These are phyloP conservation scores for Aspergillus nomiae DNA, from an alignment of 2,329 filamentous ascomycete species.

Conservation along the genomic window DNA sequence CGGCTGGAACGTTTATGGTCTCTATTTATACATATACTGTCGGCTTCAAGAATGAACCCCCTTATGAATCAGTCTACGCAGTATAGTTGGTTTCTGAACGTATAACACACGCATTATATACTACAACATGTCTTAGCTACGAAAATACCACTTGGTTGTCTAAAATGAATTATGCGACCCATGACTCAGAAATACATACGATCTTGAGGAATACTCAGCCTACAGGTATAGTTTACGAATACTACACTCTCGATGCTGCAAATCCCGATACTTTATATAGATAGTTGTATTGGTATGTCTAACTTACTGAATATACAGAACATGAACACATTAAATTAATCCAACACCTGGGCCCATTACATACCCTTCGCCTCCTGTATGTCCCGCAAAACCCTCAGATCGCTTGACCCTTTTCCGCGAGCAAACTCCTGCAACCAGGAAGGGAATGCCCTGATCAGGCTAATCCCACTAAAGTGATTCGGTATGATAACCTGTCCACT, in stretches of 20 bases:
- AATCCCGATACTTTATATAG: not conserved
- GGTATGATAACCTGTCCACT: constrained; percentile 55
- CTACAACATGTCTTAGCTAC: not conserved
- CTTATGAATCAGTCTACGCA: not conserved
- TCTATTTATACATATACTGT: not conserved
- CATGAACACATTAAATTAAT: not conserved
- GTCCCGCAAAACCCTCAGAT: constrained; percentile 15
- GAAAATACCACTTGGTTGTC: no score
- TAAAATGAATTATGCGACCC: not conserved
- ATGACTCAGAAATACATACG: no score
- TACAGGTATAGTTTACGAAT: not conserved
- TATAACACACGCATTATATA: not conserved
- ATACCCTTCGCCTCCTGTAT: not conserved
- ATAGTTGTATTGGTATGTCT: not conserved
- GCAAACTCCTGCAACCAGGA: constrained; percentile 51
- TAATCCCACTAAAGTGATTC: constrained; percentile 29
- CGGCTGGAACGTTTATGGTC: not conserved
- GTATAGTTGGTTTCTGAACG: not conserved
- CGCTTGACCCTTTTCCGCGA: constrained; percentile 29
- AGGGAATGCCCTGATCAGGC: constrained; percentile 37
- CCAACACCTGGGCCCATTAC: not conserved
- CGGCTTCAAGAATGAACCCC: not conserved
- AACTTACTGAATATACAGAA: not conserved
- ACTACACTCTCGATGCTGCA: not conserved
- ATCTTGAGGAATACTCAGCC: not conserved